Base-by-base conservation (phyloP, 345 rosid species). In the Balakata baccata region DNA sequence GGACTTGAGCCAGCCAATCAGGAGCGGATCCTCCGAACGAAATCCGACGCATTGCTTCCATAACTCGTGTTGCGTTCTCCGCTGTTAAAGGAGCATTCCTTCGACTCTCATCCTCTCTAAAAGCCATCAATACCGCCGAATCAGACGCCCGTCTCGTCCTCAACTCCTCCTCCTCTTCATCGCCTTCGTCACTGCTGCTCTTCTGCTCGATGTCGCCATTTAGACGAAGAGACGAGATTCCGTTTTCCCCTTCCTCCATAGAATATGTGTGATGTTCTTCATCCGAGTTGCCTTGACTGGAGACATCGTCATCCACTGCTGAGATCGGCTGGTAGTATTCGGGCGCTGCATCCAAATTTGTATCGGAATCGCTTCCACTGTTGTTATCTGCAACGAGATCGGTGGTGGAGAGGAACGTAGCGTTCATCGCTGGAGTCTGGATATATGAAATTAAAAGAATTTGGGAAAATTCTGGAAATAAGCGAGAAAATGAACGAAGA, bases 241-340 rank as follows among this genome's bases (percentile, higher is more conserved):
- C 85, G 72, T 84, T 75, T 54, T 77, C 87, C 62, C 75, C 59
- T 69, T 72, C 81, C 0, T 57, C 76, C 56, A 70, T 66, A 67
- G 39, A 54, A 59, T 25, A 59, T 64, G 37, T 37, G 39, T 66
- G 77, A 63, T 50, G 77, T 14, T 79, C 85, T 25, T 82, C 88
- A 25, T 77, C 87, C 3, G 85, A 78, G 66, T 52, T 61, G 57
- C 3, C 71, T 57, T 46, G 77, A 43, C 75, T 74, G 46, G 54
- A 76, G 25, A 62, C 82, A 4, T 72, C 66, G 29, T 64, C 83
- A 14, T 76, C 80, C 11, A 69, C 72, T 80, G 86, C 84, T 64
- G 96, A 88, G 87, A 92, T 92, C 0, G 94, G 97, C 84, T 90
- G 97, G 86, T 92, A 94, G 81, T 90, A 86, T 52, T 88, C 88